These are phyloP conservation scores for Polymyxa betae DNA, from an alignment of 208 protist genomes.

Conservation along the genomic window DNA sequence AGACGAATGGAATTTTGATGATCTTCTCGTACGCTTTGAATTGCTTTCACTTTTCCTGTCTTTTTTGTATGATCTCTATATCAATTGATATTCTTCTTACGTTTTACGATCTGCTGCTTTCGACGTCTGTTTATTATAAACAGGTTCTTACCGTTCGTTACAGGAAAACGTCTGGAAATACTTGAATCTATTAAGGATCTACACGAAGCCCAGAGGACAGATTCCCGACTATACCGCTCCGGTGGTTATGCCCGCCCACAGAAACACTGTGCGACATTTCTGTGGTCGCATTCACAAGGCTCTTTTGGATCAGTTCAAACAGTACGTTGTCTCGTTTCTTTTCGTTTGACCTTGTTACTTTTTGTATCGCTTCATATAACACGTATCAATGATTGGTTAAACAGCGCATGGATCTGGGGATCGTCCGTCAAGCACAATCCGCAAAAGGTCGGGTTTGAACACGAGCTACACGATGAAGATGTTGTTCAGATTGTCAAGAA, in stretches of 20 bases:
- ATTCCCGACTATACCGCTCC: slow-evolving; percentile 69
- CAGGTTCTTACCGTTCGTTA: background rate
- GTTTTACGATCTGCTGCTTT: too few species aligned
- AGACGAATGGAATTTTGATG: slow-evolving; percentile 67
- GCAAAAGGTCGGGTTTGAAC: slow-evolving; percentile 63
- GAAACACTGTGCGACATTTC: slow-evolving; percentile 27
- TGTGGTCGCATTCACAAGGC: slow-evolving; percentile 56
- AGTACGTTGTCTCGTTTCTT: slow-evolving; percentile 47
- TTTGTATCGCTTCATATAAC: background rate
- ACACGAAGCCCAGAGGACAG: slow-evolving; percentile 67
- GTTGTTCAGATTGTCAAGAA: slow-evolving; percentile 70
- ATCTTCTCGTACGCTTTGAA: slow-evolving; percentile 23
- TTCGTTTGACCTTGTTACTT: slow-evolving; percentile 1
- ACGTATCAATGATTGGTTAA: slow-evolving; percentile 1
- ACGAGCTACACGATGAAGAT: slow-evolving; percentile 66
- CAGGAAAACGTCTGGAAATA: slow-evolving; percentile 64
- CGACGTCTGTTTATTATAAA: too few species aligned
- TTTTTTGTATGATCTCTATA: slow-evolving; percentile 51
- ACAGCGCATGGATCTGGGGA: slow-evolving; percentile 64
- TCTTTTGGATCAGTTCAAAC: slow-evolving; percentile 62
- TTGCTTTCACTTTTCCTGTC: background rate
- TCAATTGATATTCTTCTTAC: slow-evolving; percentile 4
- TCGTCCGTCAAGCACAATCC: slow-evolving; percentile 68
- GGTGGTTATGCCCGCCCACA: slow-evolving; percentile 59
- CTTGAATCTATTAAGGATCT: slow-evolving; percentile 67